phyloP scores from a whole-genome alignment of 139 green algal genomes.

The Haematococcus lacustris region DNA sequence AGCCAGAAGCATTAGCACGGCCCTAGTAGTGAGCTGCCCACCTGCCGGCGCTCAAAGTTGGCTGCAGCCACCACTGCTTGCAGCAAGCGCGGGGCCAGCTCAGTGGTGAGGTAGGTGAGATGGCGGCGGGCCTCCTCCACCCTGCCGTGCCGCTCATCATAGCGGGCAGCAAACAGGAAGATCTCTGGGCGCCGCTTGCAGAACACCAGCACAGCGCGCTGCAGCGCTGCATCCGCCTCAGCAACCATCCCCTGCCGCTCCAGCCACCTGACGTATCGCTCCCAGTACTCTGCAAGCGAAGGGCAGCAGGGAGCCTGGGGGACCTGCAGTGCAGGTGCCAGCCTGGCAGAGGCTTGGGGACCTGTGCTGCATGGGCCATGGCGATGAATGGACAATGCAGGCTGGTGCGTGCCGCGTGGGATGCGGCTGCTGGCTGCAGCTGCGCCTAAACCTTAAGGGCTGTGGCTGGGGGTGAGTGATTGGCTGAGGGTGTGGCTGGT shows the following conservation, averaged over 20 bases:
- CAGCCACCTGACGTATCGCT: conserved; percentile 64
- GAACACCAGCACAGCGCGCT: conserved; percentile 46
- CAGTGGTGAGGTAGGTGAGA: conserved; percentile 31
- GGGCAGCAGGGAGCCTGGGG: neutral
- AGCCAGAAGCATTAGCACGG: too few relatives aligned
- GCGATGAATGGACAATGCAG: too few relatives aligned
- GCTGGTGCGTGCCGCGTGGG: too few relatives aligned
- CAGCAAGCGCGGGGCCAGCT: conserved; percentile 50
- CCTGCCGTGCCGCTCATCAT: conserved; percentile 53
- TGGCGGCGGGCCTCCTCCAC: conserved; percentile 33
- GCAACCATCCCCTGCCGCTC: conserved; percentile 33
- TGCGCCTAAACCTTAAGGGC: too few relatives aligned
- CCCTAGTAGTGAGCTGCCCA: conserved; percentile 7
- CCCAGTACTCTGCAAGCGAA: conserved; percentile 64
- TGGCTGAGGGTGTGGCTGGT: too few relatives aligned
- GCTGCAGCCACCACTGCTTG: conserved; percentile 41
- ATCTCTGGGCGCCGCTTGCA: conserved; percentile 59
- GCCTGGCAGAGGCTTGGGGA: too few relatives aligned
- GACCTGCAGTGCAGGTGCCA: neutral
- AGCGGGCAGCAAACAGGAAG: conserved; percentile 60
- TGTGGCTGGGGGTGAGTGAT: too few relatives aligned
- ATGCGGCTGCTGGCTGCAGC: too few relatives aligned
- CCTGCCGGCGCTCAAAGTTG: conserved; percentile 65
- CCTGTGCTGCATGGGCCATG: too few relatives aligned
- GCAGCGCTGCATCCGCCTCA: conserved; percentile 32